phyloP scores from a whole-genome alignment of 306 rosid species.

The Trifolium repens region DNA sequence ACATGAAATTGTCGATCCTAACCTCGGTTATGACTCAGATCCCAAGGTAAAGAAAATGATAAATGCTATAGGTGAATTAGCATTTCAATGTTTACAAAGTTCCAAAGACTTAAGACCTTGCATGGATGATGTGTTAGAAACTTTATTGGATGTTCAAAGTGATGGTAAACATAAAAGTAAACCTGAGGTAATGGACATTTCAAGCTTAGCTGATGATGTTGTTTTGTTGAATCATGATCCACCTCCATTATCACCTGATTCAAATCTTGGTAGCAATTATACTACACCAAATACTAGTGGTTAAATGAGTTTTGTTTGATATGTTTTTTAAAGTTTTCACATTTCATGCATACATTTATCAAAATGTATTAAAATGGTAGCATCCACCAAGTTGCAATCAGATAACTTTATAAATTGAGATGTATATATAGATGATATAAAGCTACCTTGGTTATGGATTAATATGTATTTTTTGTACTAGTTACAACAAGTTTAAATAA shows the following conservation, averaged over 20 bases:
- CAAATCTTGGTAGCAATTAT: slow-evolving; percentile 46
- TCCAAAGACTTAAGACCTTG: slow-evolving; percentile 71
- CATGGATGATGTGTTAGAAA: slow-evolving; percentile 63
- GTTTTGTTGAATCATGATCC: slow-evolving; percentile 55
- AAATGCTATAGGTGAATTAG: slow-evolving; percentile 75
- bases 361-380: background rate
- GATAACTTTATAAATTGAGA: slow-evolving; percentile 35
- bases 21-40: slow-evolving; percentile 70
- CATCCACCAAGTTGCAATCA: slow-evolving; percentile 4
- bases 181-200: slow-evolving; percentile 57
- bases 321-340: background rate
- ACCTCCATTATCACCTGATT: slow-evolving; percentile 62
- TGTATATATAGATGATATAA: slow-evolving; percentile 47
- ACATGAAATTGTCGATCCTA: slow-evolving; percentile 69
- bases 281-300: slow-evolving; percentile 61
- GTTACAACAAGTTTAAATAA: slow-evolving; percentile 14
- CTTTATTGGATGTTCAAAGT: slow-evolving; percentile 56
- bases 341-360: background rate
- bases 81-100: slow-evolving; percentile 76
- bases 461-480: background rate
- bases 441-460: slow-evolving; percentile 31
- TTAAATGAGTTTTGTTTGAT: slow-evolving; percentile 35
- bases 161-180: slow-evolving; percentile 43
- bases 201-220: slow-evolving; percentile 50
- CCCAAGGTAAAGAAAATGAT: slow-evolving; percentile 57